phyloP scores from a whole-genome alignment of 2,329 filamentous ascomycete genomes.

The Arthrobotrys entomopaga region DNA sequence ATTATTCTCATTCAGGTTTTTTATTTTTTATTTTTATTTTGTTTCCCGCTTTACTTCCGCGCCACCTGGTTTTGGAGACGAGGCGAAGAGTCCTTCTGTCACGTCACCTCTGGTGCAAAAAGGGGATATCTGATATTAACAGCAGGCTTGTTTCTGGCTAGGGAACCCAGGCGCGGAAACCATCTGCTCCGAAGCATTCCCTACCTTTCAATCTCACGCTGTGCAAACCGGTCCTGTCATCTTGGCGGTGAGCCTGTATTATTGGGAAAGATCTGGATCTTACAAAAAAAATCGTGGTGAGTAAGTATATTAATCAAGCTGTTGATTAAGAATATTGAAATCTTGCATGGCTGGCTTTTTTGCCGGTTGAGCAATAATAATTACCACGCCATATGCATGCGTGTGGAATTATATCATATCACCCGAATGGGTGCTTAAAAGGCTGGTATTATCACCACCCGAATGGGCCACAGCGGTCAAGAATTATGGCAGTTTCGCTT shows the following conservation, averaged over 20 bases:
- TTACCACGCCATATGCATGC: not conserved
- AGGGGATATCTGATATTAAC: conserved; percentile 34
- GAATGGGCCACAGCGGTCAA: conserved; percentile 23
- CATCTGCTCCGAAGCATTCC: conserved; percentile 2
- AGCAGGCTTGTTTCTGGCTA: conserved; percentile 30
- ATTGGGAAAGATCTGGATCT: conserved; percentile 19
- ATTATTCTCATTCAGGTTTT: conserved; percentile 32
- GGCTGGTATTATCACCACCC: conserved; percentile 14
- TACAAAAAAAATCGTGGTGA: not conserved
- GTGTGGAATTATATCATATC: conserved; percentile 41
- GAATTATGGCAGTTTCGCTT: conserved; percentile 10
- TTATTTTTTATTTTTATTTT: too few relatives aligned
- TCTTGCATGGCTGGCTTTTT: not conserved
- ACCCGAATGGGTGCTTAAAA: conserved; percentile 24
- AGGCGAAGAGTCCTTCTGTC: not conserved
- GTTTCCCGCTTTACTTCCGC: conserved; percentile 11
- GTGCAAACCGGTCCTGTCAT: not conserved
- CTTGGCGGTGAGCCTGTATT: not conserved
- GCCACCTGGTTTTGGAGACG: conserved; percentile 1
- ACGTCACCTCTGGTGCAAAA: not conserved
- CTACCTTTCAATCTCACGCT: conserved; percentile 5
- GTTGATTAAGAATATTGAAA: not conserved
- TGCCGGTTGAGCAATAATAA: conserved; percentile 12
- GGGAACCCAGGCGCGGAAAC: conserved; percentile 20
- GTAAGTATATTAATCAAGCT: conserved; percentile 14